Conservation (phyloP, 345 rosid genomes). For the Firmiana major region DNA sequence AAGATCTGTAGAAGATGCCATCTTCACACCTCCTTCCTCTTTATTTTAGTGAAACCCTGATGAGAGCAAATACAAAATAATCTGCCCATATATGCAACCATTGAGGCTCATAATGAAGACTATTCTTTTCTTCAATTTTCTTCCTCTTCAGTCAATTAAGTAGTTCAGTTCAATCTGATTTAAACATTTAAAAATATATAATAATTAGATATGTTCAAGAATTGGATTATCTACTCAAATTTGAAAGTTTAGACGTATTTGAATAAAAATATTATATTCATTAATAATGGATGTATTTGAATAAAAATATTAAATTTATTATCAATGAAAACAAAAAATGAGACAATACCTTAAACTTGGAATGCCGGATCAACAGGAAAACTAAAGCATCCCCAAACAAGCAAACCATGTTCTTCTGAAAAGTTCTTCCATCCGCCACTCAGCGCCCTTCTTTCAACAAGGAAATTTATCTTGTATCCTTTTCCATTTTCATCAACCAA, state of each 20-base stretch:
- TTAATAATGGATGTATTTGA: too few relatives aligned
- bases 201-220: too few relatives aligned
- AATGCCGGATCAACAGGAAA: conserved; percentile 45
- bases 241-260: too few relatives aligned
- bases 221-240: too few relatives aligned
- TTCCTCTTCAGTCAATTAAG: background rate
- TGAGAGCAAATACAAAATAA: background rate
- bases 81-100: background rate
- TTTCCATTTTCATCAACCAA: conserved; percentile 50
- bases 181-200: too few relatives aligned
- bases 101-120: background rate
- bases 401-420: conserved; percentile 41
- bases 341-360: conserved; percentile 47
- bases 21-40: background rate
- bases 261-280: too few relatives aligned
- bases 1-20: background rate
- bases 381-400: conserved; percentile 56
- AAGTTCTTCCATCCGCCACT: conserved; percentile 74
- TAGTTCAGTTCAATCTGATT: background rate
- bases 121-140: background rate
- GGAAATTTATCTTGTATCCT: conserved; percentile 37
- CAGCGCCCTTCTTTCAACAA: conserved; percentile 45
- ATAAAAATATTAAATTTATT: too few relatives aligned
- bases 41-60: background rate
- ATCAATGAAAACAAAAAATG: too few relatives aligned